These are phyloP conservation scores for Zasmidium angulare DNA, from an alignment of 2,329 filamentous ascomycete species.

Conservation along the genomic window DNA sequence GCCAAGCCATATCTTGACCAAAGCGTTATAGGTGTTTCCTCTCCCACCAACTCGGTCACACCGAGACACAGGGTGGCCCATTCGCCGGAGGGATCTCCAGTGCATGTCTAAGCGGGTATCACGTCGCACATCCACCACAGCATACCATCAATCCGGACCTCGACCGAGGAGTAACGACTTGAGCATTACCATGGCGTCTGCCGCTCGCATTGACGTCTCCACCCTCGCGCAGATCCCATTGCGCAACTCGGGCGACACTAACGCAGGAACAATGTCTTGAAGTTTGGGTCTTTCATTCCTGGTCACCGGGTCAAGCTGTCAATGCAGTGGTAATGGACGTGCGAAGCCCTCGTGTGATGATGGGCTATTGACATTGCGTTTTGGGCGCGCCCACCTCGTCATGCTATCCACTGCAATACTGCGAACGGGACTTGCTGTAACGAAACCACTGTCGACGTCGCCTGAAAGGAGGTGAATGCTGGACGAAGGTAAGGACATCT, in stretches of 20 bases:
- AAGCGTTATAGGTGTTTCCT: background rate
- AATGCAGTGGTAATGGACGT: constrained; percentile 6
- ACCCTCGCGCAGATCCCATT: constrained; percentile 24
- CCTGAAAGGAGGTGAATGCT: background rate
- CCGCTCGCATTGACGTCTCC: constrained; percentile 20
- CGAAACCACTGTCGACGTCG: background rate
- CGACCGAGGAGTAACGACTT: constrained; percentile 23
- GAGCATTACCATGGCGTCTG: constrained; percentile 20
- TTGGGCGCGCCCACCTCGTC: background rate
- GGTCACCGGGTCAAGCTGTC: constrained; percentile 21
- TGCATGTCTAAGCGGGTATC: constrained; percentile 22
- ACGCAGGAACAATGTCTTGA: constrained; percentile 32
- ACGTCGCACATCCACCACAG: constrained; percentile 23
- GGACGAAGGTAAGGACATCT: too few relatives aligned
- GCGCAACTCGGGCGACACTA: constrained; percentile 28
- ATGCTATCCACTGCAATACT: background rate
- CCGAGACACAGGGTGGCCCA: constrained; percentile 15
- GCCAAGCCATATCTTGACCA: background rate
- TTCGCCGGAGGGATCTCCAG: constrained; percentile 15
- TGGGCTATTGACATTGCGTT: background rate
- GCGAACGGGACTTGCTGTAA: background rate
- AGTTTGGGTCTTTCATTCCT: constrained; percentile 10
- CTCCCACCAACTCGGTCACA: constrained; percentile 20
- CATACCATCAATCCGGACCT: constrained; percentile 3
- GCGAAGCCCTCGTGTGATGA: background rate